Evolutionary conservation across 148 eudicot species (phyloP).

Genomic region (Agrostemma githago): DNA sequence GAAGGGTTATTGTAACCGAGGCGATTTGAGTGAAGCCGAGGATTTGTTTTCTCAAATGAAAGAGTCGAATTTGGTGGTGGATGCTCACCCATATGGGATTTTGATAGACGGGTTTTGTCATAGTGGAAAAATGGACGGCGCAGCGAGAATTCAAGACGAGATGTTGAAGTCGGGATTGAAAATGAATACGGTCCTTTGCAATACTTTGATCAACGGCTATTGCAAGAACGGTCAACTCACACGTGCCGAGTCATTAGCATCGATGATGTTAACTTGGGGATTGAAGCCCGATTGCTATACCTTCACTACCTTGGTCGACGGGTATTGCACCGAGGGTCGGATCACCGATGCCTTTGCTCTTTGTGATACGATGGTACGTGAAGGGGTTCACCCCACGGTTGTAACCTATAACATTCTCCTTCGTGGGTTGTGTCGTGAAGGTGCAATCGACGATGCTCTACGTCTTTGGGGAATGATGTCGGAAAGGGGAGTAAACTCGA

Average conservation of each 20-base stretch:
- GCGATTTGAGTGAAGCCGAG: conserved; percentile 62
- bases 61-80: conserved; percentile 30
- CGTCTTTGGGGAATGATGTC: conserved; percentile 52
- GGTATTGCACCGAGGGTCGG: conserved; percentile 53
- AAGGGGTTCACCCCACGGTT: conserved; percentile 42
- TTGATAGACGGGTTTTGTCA: conserved; percentile 65
- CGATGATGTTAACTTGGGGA: conserved; percentile 48
- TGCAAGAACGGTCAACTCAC: conserved; percentile 61
- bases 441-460: conserved; percentile 44
- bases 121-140: conserved; percentile 58
- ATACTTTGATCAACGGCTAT: conserved; percentile 74
- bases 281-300: conserved; percentile 75
- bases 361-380: conserved; percentile 51
- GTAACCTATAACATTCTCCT: conserved; percentile 74
- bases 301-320: conserved; percentile 66
- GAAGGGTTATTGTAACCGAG: conserved; percentile 60
- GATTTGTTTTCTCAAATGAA: conserved; percentile 46
- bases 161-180: conserved; percentile 55
- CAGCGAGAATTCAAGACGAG: conserved; percentile 48
- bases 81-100: conserved; percentile 53
- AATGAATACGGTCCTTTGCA: conserved; percentile 57
- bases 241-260: conserved; percentile 42
- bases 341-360: conserved; percentile 47
- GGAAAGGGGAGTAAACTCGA: conserved; percentile 49
- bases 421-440: conserved; percentile 53